phyloP scores from a whole-genome alignment of 208 protist genomes.

The Entamoeba invadens region DNA sequence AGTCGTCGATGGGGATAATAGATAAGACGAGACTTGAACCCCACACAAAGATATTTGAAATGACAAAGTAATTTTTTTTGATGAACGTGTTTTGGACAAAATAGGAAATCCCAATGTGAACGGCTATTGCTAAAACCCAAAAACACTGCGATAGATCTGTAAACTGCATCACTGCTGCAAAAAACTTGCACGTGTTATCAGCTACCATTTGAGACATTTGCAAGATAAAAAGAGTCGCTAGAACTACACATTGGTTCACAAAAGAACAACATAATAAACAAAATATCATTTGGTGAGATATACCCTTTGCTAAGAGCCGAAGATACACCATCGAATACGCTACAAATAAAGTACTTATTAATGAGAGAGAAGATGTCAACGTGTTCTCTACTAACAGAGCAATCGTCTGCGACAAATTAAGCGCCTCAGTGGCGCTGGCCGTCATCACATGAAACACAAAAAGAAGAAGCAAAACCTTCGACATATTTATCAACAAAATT shows the following conservation, averaged over 20 bases:
- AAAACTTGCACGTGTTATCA: not conserved
- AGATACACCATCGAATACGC: not conserved
- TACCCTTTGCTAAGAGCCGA: not conserved
- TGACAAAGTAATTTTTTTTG: not conserved
- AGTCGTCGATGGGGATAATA: not conserved
- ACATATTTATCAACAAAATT: too few species aligned
- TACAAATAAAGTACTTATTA: not conserved
- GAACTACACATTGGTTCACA: not conserved
- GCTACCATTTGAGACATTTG: not conserved
- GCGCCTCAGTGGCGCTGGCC: too few species aligned
- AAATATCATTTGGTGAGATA: not conserved
- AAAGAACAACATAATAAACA: slow-evolving; percentile 3
- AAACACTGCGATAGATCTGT: not conserved
- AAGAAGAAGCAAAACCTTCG: too few species aligned
- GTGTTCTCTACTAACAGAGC: not conserved
- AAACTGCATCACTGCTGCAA: not conserved
- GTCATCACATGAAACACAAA: too few species aligned
- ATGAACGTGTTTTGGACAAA: not conserved
- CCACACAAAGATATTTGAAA: not conserved
- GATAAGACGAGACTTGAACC: not conserved
- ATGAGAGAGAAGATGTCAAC: not conserved
- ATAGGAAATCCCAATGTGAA: not conserved
- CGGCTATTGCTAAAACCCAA: not conserved
- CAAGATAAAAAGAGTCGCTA: not conserved
- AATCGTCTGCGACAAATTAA: not conserved